Evolutionary conservation across 169 alveolate genomes (phyloP), one percentile per base, ranked within the genome.

Genomic region (Plasmodium falciparum): DNA sequence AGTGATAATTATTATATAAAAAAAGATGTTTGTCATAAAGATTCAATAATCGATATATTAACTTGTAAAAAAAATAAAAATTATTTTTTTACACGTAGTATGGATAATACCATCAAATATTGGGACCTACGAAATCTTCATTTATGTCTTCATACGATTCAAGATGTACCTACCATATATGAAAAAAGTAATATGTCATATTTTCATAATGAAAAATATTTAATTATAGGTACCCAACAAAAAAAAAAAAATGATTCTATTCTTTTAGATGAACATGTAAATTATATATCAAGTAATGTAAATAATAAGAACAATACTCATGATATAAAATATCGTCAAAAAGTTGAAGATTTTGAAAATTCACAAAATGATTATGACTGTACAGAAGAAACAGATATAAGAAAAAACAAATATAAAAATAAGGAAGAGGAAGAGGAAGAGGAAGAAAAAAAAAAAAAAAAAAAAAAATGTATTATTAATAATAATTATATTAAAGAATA

Each of bases 101-200:
- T 76, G 33, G 89, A 76, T 59, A 58, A 47, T 7, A 76, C 72
- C n/a, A 22, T 76, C 9, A 76, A 76, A 58, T 66, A 76, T 65
- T 76, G 89, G 89, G 89, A 76, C 26, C 5, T 73, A n/a, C 45
- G 89, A 69, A 58, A 76, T 24, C 47, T 76, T 49, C 49, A 76
- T 13, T 24, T 39, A 54, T 52, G 61, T 13, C 17, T 76, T 22
- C 65, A 63, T 50, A 63, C 78, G 0, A 65, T 76, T 52, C 63
- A 76, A 9, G 5, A 13, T 45, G 22, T 76, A 13, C 49, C 54
- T 12, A 76, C 89, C 3, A 65, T 76, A 24, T 17, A 17, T 65
- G 24, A 26, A n/a, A 76, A 76, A 24, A 76, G 89, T 43, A 76
- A 49, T 59, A 76, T 76, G 33, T 76, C 63, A 11, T 76, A 50